Base-by-base conservation (phyloP, 2,329 filamentous ascomycete genomes). In the Golovinomyces cichoracearum region DNA sequence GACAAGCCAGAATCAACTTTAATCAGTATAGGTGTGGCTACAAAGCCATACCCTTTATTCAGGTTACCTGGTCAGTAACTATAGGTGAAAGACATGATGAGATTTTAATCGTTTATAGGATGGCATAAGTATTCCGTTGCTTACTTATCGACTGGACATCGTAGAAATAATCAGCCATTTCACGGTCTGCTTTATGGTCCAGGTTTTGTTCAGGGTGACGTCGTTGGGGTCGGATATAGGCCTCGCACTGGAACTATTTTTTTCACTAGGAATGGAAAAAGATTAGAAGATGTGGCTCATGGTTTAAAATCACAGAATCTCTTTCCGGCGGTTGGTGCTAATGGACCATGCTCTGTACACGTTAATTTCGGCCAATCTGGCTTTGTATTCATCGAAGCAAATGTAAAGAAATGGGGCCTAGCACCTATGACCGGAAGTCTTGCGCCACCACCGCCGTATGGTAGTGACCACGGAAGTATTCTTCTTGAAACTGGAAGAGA, bases 361-460 rank as follows among this genome's bases (percentile, higher is more conserved):
- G 90, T 95, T 61, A 98, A 98, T 63, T 92, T 98, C 62, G 90
- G 90, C 6, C 90, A 98, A 62, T 83, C 90, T 60, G 90, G 90
- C 29, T 98, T 95, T 60, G 90, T 98, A 45, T 98, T 95, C 60
- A 95, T 98, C 57, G 90, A 98, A 65, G 90, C 88, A 53, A 98
- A 98, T 59, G 90, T 98, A 52, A 98, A 98, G 75, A 98, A 95
- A 69, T 98, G 90, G 90, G 90, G 90, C 1, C 68, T 98, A 49
- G 90, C 90, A 45, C 90, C 90, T 4, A 92, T 92, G 73, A 94
- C 84, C 1, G 90, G 90, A 51, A 93, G 84, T 58, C 70, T 98
- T 51, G 90, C 90, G 25, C 90, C 90, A 15, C 90, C 90, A 40
- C 90, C 90, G 47, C 90, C 90, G 1, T 98, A 98, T 61, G 90